Evolutionary conservation across 2,329 filamentous ascomycete genomes (phyloP).

Genomic region (Madurella mycetomatis): DNA sequence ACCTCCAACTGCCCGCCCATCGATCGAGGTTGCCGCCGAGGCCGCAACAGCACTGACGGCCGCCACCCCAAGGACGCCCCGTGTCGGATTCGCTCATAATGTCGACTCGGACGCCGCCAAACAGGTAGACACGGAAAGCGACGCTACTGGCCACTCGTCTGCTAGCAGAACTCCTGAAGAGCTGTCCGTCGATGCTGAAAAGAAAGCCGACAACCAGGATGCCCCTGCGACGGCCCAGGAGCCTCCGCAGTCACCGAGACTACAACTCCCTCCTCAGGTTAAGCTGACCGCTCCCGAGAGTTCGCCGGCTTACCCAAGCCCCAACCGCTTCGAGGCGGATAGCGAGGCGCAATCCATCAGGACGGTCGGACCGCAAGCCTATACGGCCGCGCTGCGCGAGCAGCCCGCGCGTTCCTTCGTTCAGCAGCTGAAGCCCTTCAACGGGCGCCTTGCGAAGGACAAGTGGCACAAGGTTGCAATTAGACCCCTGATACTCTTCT

Average conservation of each 20-base stretch:
- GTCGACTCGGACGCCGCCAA: slow-evolving; percentile 9
- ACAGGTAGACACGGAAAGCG: slow-evolving; percentile 4
- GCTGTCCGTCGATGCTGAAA: neutral
- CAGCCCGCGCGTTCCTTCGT: slow-evolving; percentile 65
- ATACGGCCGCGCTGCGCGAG: slow-evolving; percentile 66
- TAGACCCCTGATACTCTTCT: slow-evolving; percentile 79
- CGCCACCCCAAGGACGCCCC: slow-evolving; percentile 14
- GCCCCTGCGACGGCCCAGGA: neutral
- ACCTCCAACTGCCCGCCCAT: neutral
- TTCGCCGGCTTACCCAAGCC: slow-evolving; percentile 19
- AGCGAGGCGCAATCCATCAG: slow-evolving; percentile 40
- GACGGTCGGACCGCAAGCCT: slow-evolving; percentile 42
- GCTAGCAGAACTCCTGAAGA: neutral
- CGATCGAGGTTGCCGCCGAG: slow-evolving; percentile 2
- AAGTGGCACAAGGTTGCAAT: slow-evolving; percentile 73
- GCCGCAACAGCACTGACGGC: neutral
- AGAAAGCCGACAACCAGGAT: neutral
- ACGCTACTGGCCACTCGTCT: neutral
- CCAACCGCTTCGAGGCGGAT: slow-evolving; percentile 32
- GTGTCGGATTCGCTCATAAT: slow-evolving; percentile 32
- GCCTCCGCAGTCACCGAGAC: neutral
- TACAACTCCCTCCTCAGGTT: neutral
- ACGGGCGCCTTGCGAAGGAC: slow-evolving; percentile 73
- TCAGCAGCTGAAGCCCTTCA: slow-evolving; percentile 71
- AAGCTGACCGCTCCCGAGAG: neutral